Evolutionary conservation across 148 eudicot genomes (phyloP).

Genomic region (Vaccinium macrocarpon): DNA sequence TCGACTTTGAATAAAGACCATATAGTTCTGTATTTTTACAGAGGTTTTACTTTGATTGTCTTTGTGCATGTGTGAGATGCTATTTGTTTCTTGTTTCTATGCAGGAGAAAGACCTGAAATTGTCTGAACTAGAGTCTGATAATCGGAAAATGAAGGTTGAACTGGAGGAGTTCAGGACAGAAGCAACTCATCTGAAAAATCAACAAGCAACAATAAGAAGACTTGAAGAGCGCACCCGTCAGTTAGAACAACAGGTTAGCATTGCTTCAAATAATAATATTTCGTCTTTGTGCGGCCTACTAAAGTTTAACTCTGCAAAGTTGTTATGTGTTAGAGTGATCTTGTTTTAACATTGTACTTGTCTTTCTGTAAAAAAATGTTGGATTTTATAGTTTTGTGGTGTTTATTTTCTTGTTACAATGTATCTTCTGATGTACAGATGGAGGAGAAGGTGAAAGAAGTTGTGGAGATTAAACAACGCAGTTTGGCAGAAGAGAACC

Average conservation of each 20-base stretch:
- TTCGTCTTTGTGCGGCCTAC: neutral
- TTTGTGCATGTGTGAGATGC: neutral
- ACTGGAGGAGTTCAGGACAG: constrained; percentile 94
- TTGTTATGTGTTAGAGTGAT: neutral
- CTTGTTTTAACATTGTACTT: neutral
- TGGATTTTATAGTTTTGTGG: neutral
- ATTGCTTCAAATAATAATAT: neutral
- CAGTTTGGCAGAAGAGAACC: constrained; percentile 97
- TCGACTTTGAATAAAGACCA: neutral
- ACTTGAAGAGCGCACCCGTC: constrained; percentile 97
- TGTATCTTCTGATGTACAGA: constrained; percentile 37
- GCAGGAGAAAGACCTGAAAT: constrained; percentile 77
- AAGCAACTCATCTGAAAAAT: constrained; percentile 93
- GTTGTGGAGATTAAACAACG: constrained; percentile 98
- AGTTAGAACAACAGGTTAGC: constrained; percentile 85
- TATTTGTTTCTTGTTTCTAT: constrained; percentile 19
- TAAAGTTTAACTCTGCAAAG: neutral
- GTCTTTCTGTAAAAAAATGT: neutral
- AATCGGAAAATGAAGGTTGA: constrained; percentile 96
- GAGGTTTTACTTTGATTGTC: neutral
- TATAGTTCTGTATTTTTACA: neutral
- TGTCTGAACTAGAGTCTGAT: constrained; percentile 87
- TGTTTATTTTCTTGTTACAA: neutral
- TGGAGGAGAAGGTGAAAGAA: constrained; percentile 99
- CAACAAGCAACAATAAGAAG: constrained; percentile 98